Evolutionary conservation across 2,329 filamentous ascomycete species (phyloP).

Genomic region (Fusarium clavum): DNA sequence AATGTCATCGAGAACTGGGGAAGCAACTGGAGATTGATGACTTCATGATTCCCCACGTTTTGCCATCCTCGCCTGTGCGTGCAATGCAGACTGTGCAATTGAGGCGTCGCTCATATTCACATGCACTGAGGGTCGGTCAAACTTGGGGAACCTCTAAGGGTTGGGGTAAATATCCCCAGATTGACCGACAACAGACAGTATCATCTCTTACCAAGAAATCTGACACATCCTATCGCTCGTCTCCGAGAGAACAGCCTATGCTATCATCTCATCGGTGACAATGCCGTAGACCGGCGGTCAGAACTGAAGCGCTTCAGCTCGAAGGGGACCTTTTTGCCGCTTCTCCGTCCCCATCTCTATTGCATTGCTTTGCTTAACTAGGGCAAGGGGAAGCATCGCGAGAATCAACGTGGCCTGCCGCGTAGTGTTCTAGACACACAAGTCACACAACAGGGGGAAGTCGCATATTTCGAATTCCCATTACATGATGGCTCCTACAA

Average conservation of each 20-base stretch:
- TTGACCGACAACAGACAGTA: conserved; percentile 10
- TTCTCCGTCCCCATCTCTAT: background rate
- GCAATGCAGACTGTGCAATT: background rate
- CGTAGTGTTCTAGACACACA: conserved; percentile 15
- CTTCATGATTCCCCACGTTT: conserved; percentile 43
- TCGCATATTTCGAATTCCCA: conserved; percentile 33
- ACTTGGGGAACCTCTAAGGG: conserved; percentile 1
- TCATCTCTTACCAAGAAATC: conserved; percentile 4
- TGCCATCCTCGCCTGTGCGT: background rate
- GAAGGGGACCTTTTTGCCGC: background rate
- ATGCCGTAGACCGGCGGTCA: conserved; percentile 31
- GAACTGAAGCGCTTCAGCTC: conserved; percentile 4
- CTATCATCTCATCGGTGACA: conserved; percentile 1
- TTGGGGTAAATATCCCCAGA: conserved; percentile 12
- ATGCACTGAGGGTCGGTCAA: background rate
- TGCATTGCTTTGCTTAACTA: background rate
- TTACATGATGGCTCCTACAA: conserved; percentile 32
- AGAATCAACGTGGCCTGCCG: background rate
- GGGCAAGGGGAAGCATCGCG: conserved; percentile 19
- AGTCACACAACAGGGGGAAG: background rate
- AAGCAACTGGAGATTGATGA: conserved; percentile 40
- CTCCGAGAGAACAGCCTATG: conserved; percentile 5
- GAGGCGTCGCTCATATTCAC: background rate
- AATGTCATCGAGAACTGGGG: conserved; percentile 28
- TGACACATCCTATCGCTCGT: conserved; percentile 17